Percentiles rank a stretch among this genome's conserved stretches.
Evolutionary conservation across 352 stramenopile genomes (phyloP).

Genomic region (Albugo laibachii): DNA sequence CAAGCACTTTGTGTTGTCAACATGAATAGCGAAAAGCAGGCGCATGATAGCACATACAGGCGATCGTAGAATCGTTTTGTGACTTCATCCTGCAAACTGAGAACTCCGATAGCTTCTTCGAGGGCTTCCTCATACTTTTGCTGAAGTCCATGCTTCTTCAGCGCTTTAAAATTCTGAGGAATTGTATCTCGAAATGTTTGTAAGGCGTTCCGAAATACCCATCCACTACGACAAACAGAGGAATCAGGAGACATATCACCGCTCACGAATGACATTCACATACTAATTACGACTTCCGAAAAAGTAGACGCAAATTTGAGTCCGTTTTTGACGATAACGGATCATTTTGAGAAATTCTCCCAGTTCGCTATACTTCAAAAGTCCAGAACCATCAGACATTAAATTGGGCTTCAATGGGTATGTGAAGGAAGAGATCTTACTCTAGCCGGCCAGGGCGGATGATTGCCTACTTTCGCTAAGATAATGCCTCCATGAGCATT

Average conservation of each 20-base stretch:
- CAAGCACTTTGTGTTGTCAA: too few species aligned
- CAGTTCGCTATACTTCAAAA: conserved; percentile 52
- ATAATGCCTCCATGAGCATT: conserved; percentile 63
- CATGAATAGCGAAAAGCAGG: not conserved
- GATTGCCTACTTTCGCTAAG: conserved; percentile 51
- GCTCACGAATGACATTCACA: conserved; percentile 4
- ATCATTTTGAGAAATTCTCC: conserved; percentile 70
- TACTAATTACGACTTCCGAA: conserved; percentile 78
- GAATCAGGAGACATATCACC: not conserved
- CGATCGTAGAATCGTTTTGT: conserved; percentile 50
- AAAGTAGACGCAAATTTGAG: conserved; percentile 69
- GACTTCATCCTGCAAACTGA: conserved; percentile 32
- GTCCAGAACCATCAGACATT: not conserved
- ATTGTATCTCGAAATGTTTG: conserved; percentile 49
- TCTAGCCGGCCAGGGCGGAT: conserved; percentile 65
- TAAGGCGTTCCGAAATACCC: conserved; percentile 50
- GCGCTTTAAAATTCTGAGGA: conserved; percentile 22
- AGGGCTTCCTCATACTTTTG: conserved; percentile 47
- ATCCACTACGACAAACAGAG: conserved; percentile 21
- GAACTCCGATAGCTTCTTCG: conserved; percentile 44
- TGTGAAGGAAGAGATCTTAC: conserved; percentile 14
- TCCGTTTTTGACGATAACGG: conserved; percentile 48
- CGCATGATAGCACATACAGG: conserved; percentile 25
- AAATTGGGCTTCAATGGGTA: not conserved
- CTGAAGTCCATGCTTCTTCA: conserved; percentile 43